Conservation (phyloP, 768 basidiomycete species). For the Suillus brevipes region DNA sequence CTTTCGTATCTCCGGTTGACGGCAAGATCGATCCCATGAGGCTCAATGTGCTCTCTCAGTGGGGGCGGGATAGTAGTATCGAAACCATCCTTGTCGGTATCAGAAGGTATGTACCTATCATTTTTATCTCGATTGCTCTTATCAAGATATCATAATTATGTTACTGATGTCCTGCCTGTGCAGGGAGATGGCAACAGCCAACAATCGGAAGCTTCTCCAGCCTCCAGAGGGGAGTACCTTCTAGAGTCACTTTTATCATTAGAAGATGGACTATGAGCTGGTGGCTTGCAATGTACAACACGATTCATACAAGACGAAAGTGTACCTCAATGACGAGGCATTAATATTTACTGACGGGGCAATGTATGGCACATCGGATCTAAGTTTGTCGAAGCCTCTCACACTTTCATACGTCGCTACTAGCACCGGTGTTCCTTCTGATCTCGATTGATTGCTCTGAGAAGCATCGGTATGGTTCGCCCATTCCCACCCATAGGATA, state of each 20-base stretch:
- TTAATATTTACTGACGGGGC: not conserved
- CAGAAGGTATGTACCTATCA: constrained; percentile 54
- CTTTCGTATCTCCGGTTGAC: constrained; percentile 75
- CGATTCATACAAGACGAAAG: not conserved
- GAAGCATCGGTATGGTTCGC: not conserved
- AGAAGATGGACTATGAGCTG: not conserved
- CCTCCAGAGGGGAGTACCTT: constrained; percentile 86
- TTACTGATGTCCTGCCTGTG: constrained; percentile 8
- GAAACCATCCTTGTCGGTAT: constrained; percentile 93
- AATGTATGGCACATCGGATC: not conserved
- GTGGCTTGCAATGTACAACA: constrained; percentile 8
- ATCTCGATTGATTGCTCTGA: not conserved
- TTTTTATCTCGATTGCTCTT: not conserved
- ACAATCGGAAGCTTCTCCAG: constrained; percentile 92
- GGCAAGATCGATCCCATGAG: constrained; percentile 79
- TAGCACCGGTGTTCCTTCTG: not conserved
- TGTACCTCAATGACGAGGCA: constrained; percentile 4
- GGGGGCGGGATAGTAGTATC: constrained; percentile 77
- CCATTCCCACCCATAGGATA: not conserved
- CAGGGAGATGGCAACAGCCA: constrained; percentile 93
- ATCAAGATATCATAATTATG: not conserved
- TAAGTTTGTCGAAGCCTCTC: not conserved
- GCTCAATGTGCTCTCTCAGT: constrained; percentile 69
- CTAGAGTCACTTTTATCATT: constrained; percentile 27
- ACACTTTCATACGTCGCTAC: not conserved